Evolutionary conservation across 148 eudicot genomes (phyloP).

Genomic region (Cornus kousa): DNA sequence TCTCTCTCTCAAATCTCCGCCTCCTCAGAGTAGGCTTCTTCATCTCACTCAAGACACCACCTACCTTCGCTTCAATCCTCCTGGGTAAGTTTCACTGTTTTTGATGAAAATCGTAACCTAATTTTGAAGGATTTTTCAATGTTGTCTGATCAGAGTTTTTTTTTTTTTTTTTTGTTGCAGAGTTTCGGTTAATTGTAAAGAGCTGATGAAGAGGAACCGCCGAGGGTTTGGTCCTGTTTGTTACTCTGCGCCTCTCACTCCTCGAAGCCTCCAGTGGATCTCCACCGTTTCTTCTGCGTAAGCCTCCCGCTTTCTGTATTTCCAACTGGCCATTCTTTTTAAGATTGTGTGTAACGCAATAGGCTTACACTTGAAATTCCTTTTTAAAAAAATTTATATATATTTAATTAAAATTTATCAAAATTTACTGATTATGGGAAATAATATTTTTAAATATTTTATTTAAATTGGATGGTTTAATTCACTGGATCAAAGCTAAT

Average conservation of each 20-base stretch:
- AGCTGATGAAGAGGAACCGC: slow-evolving; percentile 20
- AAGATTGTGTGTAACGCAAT: neutral
- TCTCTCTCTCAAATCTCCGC: slow-evolving; percentile 13
- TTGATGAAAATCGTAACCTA: neutral
- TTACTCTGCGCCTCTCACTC: slow-evolving; percentile 38
- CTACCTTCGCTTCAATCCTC: slow-evolving; percentile 10
- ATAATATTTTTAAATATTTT: too few species aligned
- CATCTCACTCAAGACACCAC: neutral
- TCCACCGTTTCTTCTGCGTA: slow-evolving; percentile 60
- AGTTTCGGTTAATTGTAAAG: slow-evolving; percentile 16
- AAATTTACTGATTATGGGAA: neutral
- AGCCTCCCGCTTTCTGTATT: neutral
- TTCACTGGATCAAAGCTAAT: too few species aligned
- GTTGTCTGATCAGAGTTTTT: neutral
- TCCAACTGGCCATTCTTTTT: too few species aligned
- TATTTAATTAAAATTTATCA: neutral
- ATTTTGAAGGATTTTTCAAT: neutral
- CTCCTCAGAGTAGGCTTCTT: slow-evolving; percentile 5
- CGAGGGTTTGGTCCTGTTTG: slow-evolving; percentile 45
- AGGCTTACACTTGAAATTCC: neutral
- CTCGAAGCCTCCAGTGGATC: slow-evolving; percentile 57
- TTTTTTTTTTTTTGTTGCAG: slow-evolving; percentile 15
- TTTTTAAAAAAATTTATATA: too few species aligned
- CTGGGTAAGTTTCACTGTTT: slow-evolving; percentile 1
- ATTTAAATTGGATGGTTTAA: neutral